phyloP scores from a whole-genome alignment of 352 stramenopile genomes.

The Phytophthora melonis region DNA sequence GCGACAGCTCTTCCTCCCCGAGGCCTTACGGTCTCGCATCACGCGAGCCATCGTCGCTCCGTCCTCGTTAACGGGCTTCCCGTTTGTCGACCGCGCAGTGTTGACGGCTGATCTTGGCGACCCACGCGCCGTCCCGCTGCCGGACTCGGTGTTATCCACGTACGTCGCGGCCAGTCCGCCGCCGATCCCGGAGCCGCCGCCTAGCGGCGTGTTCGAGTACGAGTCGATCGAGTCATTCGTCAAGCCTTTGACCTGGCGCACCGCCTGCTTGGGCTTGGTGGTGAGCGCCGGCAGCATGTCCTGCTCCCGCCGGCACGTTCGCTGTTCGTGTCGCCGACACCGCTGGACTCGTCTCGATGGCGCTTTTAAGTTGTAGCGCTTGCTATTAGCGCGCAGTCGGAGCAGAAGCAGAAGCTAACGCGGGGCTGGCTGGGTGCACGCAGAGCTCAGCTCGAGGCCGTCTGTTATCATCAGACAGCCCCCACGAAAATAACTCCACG shows the following conservation, averaged over 20 bases:
- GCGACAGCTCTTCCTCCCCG: constrained; percentile 75
- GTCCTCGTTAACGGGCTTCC: constrained; percentile 33
- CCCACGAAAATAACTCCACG: constrained; percentile 33
- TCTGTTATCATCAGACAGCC: constrained; percentile 29
- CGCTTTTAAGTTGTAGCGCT: constrained; percentile 18
- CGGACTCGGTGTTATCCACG: constrained; percentile 63
- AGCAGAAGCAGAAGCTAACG: neutral
- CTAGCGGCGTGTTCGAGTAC: constrained; percentile 75
- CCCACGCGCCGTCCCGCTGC: constrained; percentile 26
- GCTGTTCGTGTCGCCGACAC: constrained; percentile 4
- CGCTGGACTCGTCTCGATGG: constrained; percentile 4
- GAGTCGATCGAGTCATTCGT: constrained; percentile 90
- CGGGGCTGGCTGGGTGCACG: neutral
- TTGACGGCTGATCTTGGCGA: constrained; percentile 35
- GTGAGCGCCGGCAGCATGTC: constrained; percentile 82
- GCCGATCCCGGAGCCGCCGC: constrained; percentile 20
- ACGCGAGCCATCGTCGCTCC: constrained; percentile 57
- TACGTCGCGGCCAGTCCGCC: constrained; percentile 44
- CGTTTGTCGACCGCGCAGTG: constrained; percentile 15
- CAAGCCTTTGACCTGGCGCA: constrained; percentile 82
- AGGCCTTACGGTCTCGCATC: constrained; percentile 78
- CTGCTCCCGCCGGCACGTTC: neutral
- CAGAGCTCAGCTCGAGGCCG: neutral
- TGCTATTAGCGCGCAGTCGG: neutral
- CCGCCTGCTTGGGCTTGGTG: constrained; percentile 84